Percentiles rank a stretch among this genome's conserved stretches.
phyloP scores from a whole-genome alignment of 192 early-diverging fungal species.

The Endogone sp. region DNA sequence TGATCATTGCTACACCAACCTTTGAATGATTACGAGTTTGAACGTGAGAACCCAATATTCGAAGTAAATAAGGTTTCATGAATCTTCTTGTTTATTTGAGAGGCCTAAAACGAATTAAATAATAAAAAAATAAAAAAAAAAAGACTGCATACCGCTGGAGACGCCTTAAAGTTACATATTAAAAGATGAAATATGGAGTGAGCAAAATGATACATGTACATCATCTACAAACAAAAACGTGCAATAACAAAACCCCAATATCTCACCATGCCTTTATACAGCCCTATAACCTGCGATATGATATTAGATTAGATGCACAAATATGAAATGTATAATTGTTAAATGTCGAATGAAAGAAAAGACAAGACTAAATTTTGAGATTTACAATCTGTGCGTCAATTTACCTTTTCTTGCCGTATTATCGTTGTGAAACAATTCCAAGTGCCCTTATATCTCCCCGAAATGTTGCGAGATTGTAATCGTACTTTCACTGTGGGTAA shows the following conservation, averaged over 20 bases:
- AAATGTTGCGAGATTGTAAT: slow-evolving; percentile 46
- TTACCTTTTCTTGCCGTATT: slow-evolving; percentile 52
- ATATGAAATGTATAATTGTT: too few relatives aligned
- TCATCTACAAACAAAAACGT: too few relatives aligned
- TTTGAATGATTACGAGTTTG: slow-evolving; percentile 6
- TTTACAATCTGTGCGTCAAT: too few relatives aligned
- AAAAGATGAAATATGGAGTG: neutral
- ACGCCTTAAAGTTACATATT: slow-evolving; percentile 32
- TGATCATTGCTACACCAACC: slow-evolving; percentile 52
- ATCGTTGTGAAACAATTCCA: slow-evolving; percentile 54
- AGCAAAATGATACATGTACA: too few relatives aligned
- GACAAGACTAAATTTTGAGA: too few relatives aligned
- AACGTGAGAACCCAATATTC: neutral
- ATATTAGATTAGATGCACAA: too few relatives aligned
- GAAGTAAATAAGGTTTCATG: neutral
- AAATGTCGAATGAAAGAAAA: too few relatives aligned
- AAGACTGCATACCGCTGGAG: slow-evolving; percentile 42
- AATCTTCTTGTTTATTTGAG: too few relatives aligned
- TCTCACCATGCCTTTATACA: slow-evolving; percentile 59
- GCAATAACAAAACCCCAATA: too few relatives aligned
- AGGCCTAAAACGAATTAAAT: too few relatives aligned
- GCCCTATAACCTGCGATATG: slow-evolving; percentile 36
- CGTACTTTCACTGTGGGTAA: slow-evolving; percentile 53
- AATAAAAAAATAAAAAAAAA: neutral
- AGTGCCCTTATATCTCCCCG: slow-evolving; percentile 50